Base-by-base conservation (phyloP, 176 grass and related monocot genomes). In the Pontederia paniculata region DNA sequence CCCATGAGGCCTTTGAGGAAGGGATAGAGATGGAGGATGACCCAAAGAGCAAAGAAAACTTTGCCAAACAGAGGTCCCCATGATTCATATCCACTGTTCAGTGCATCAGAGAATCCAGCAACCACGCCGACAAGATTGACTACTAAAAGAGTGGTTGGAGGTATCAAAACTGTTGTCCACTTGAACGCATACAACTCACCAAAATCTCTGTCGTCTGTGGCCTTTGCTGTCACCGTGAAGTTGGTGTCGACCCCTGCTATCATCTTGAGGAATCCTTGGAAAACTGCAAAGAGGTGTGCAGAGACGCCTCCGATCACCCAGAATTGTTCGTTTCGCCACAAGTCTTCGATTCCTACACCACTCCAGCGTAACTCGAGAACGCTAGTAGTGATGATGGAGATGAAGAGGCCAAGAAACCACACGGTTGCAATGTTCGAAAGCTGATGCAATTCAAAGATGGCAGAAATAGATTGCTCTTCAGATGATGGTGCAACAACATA, bases 1-100 rank as follows among this genome's bases (percentile, higher is more conserved):
- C 61, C 61, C 61, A 64, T 64, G 45, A 64, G 61, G 25, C 61
- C 61, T 48, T 64, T 64, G 21, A 64, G 45, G 45, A 64, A 64
- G 6, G 61, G 61, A 17, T 64, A 64, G 1, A 64, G 61, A 48
- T 64, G 61, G 21, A 64, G 12, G 4, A 64, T 64, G 45, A 64
- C 61, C 61, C 61, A 64, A 10, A 64, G 20, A 2, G 61, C 61
- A n/a, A 64, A 64, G 61, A 64, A 64, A 8, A 64, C 45, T 64
- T 64, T 64, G 42, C 61, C 61, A 28, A 64, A 64, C 10, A 64
- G 61, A 1, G 61, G 61, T 10, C 61, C 61, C 61, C 61, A 64
- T 7, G 61, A 44, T 28, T 64, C 45, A 23, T 64, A 64, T 16
- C 61, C 61, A 23, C 45, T 64, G 61, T 64, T 64, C 45, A 64